phyloP scores from a whole-genome alignment of 2,329 filamentous ascomycete species.

The Alternaria gansuensis region DNA sequence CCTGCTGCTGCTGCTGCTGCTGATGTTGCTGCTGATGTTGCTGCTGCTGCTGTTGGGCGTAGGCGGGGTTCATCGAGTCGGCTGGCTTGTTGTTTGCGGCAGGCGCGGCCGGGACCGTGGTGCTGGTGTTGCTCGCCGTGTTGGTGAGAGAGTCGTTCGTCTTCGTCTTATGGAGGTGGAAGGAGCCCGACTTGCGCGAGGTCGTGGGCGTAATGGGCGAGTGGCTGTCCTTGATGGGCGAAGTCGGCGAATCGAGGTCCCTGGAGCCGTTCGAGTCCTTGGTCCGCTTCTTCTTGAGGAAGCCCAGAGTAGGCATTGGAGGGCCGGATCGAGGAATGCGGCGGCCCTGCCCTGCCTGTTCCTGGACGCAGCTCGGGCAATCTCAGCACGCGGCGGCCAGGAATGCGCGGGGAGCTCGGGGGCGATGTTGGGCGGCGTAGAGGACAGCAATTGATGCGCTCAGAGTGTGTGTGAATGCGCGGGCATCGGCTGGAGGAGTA shows the following conservation, averaged over 20 bases:
- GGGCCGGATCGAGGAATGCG: slow-evolving; percentile 36
- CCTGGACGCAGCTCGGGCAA: slow-evolving; percentile 20
- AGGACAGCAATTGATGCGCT: slow-evolving; percentile 17
- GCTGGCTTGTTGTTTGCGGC: slow-evolving; percentile 43
- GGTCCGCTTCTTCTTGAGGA: slow-evolving; percentile 98
- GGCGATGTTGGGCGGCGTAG: slow-evolving; percentile 9
- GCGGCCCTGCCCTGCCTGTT: slow-evolving; percentile 33
- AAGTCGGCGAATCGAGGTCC: slow-evolving; percentile 72
- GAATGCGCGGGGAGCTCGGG: slow-evolving; percentile 6
- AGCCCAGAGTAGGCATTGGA: slow-evolving; percentile 90
- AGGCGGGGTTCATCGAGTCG: slow-evolving; percentile 55
- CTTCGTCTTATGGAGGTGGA: slow-evolving; percentile 41
- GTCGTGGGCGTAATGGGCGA: slow-evolving; percentile 49
- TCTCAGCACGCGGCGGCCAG: slow-evolving; percentile 16
- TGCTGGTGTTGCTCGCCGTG: slow-evolving; percentile 18
- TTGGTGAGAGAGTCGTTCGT: slow-evolving; percentile 43
- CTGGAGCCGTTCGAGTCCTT: slow-evolving; percentile 76
- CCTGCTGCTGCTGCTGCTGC: slow-evolving; percentile 12
- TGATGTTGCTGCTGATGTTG: slow-evolving; percentile 13
- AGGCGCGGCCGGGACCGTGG: slow-evolving; percentile 24
- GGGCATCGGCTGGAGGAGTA: slow-evolving; percentile 5
- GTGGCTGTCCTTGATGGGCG: slow-evolving; percentile 67
- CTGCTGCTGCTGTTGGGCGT: slow-evolving; percentile 28
- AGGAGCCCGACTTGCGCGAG: slow-evolving; percentile 45
- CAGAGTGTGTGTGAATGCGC: slow-evolving; percentile 11